A percentile compares a stretch with the other conserved stretches of the same genome.
Evolutionary conservation across 345 rosid genomes (phyloP).

Genomic region (Pugionium cornutum): DNA sequence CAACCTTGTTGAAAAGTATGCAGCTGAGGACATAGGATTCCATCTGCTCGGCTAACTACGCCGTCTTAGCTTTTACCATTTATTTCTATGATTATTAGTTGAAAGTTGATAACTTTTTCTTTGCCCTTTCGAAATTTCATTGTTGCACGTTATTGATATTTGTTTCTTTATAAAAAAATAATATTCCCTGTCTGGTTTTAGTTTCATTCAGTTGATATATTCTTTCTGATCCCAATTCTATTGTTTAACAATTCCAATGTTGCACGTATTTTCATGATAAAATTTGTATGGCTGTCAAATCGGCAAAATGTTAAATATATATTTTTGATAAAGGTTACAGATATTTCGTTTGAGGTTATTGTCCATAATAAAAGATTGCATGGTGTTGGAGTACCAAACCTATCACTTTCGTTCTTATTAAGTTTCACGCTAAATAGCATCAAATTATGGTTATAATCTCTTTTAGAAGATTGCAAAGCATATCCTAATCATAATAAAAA

Average conservation of each 20-base stretch:
- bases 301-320: neutral
- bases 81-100: no score
- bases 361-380: no score
- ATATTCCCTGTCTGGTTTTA: neutral
- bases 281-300: neutral
- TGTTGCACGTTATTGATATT: neutral
- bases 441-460: neutral
- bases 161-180: neutral
- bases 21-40: neutral
- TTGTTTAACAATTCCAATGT: neutral
- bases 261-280: constrained; percentile 8
- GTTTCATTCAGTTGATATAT: neutral
- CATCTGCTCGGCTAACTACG: no score
- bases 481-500: neutral
- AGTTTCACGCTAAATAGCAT: neutral
- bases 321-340: neutral
- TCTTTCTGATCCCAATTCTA: neutral
- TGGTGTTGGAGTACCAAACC: no score
- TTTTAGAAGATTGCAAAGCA: neutral
- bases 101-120: no score
- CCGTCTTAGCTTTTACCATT: no score
- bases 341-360: no score
- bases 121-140: no score
- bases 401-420: neutral
- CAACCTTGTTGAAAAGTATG: neutral